Evolutionary conservation across 2,329 filamentous ascomycete species (phyloP).

Genomic region (Aaosphaeria pasadenensis): DNA sequence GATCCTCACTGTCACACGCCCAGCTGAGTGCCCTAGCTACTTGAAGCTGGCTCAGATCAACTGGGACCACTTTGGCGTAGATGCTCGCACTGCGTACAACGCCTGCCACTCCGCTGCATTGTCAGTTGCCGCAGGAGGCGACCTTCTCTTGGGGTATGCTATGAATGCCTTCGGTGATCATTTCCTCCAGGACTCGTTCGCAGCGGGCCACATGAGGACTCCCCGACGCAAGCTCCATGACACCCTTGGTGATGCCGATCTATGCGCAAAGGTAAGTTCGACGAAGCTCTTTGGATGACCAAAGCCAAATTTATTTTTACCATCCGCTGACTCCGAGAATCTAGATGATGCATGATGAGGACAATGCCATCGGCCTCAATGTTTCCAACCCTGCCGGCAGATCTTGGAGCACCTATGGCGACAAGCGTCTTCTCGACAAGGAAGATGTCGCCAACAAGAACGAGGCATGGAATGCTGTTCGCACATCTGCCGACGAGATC

Average conservation of each 20-base stretch:
- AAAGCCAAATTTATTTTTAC: not conserved
- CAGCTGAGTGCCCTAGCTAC: no score
- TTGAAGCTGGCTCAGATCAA: no score
- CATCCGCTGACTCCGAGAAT: not conserved
- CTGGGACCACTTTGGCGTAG: no score
- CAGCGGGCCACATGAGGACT: not conserved
- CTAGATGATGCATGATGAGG: not conserved
- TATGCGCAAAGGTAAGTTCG: no score
- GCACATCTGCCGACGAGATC: not conserved
- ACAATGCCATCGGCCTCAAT: not conserved
- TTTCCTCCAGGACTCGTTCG: no score
- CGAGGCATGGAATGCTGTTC: not conserved
- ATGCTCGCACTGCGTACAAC: no score
- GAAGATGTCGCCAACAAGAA: not conserved
- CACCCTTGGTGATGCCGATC: no score
- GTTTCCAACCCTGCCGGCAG: not conserved
- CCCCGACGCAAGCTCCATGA: not conserved
- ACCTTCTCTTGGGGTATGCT: no score
- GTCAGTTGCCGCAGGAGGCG: no score
- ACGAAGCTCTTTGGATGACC: not conserved
- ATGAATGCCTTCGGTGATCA: no score
- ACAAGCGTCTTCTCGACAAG: not conserved
- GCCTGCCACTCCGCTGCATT: no score
- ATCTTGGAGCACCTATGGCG: not conserved
- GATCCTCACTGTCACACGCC: not conserved